These are phyloP conservation scores for Hypomontagnella monticulosa DNA, from an alignment of 495 filamentous ascomycete species.

Conservation along the genomic window DNA sequence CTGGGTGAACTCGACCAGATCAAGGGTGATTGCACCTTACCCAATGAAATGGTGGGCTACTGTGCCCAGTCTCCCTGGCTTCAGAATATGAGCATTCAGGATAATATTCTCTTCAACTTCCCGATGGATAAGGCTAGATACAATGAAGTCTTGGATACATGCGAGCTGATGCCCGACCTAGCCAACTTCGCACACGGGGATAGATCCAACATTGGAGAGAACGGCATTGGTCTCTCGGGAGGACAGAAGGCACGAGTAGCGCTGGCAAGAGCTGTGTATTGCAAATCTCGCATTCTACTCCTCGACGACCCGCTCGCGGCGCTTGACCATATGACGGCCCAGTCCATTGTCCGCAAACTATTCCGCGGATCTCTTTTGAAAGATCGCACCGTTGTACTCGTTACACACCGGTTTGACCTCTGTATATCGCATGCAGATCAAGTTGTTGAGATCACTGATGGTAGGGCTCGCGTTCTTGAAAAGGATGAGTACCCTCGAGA, in stretches of 20 bases:
- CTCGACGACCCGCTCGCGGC: conserved; percentile 96
- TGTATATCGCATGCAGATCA: conserved; percentile 72
- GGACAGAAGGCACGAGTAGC: conserved; percentile 95
- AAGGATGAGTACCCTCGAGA: conserved; percentile 41
- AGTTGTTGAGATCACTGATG: conserved; percentile 69
- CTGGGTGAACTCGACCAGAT: conserved; percentile 80
- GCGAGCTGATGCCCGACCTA: conserved; percentile 91
- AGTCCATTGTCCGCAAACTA: conserved; percentile 73
- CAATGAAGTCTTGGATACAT: conserved; percentile 86
- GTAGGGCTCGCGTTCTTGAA: conserved; percentile 38
- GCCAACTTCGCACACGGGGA: conserved; percentile 91
- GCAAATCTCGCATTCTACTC: conserved; percentile 87
- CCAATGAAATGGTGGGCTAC: conserved; percentile 78
- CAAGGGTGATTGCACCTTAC: conserved; percentile 65
- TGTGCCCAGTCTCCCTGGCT: conserved; percentile 90
- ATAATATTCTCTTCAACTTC: conserved; percentile 83
- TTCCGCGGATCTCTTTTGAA: conserved; percentile 70
- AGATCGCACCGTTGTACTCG: conserved; percentile 71
- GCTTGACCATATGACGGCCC: conserved; percentile 87
- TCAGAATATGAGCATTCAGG: conserved; percentile 87
- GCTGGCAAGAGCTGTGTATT: conserved; percentile 92
- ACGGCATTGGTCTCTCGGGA: conserved; percentile 94
- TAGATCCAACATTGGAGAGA: conserved; percentile 92
- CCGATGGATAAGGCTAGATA: conserved; percentile 83
- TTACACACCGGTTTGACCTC: conserved; percentile 81